Conservation (phyloP, 192 early-diverging fungal species). For the Backusella circina region DNA sequence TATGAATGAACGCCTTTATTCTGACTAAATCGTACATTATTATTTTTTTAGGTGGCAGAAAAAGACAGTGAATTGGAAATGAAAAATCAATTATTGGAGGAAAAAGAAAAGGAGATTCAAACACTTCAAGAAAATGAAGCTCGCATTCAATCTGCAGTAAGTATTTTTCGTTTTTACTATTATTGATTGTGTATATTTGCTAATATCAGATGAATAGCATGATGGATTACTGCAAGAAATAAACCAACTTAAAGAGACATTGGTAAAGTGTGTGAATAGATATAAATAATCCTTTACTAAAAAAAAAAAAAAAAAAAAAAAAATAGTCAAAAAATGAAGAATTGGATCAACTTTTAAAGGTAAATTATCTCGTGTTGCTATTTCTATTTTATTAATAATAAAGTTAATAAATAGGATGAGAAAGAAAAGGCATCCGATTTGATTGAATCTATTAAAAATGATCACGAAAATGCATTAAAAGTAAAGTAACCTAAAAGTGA, state of each 20-base stretch:
- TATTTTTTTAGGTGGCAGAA: not conserved
- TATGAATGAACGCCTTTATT: no score
- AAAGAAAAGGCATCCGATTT: not conserved
- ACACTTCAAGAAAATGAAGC: not conserved
- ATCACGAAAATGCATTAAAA: not conserved
- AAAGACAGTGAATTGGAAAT: not conserved
- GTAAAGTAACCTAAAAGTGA: not conserved
- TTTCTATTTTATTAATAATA: not conserved
- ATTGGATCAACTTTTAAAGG: not conserved
- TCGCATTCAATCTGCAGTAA: not conserved
- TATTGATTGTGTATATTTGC: not conserved
- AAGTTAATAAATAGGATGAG: not conserved
- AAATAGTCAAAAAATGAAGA: not conserved
- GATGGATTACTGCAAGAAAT: not conserved
- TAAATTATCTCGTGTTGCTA: not conserved
- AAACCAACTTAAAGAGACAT: not conserved
- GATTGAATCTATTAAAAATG: not conserved
- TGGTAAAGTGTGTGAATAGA: not conserved
- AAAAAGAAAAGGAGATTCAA: slow-evolving; percentile 11
- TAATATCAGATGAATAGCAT: not conserved
- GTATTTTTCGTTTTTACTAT: not conserved
- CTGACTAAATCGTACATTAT: no score
- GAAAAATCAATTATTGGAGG: not conserved
- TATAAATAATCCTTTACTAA: not conserved
- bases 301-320: not conserved